Evolutionary conservation across 2,329 filamentous ascomycete genomes (phyloP), one percentile per base, ranked within the genome.

Genomic region (Fusarium penzigii): DNA sequence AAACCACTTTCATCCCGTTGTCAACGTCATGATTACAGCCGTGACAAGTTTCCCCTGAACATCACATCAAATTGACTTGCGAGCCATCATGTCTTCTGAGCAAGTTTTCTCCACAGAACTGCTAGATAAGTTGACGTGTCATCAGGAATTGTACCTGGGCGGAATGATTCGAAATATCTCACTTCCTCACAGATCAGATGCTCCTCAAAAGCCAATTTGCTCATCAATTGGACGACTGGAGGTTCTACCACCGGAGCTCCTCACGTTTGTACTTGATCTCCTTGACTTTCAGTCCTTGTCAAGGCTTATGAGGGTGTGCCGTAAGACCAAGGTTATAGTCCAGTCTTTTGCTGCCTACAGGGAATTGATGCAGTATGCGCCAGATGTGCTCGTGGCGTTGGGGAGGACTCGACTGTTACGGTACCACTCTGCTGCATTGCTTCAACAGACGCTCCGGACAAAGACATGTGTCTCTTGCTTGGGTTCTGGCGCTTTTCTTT

Each of bases 361-460:
- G 70, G 69, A 73, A 25, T 62, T 71, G 38, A 72, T 74, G 36
- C 72, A 75, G 55, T 78, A 68, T 40, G 65, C 62, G 5, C 65
- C 62, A 16, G 20, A 47, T 10, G 39, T 55, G 11, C 40, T 68
- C 29, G 38, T 40, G 1, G 63, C 59, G 0, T 40, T 68, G 20
- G 52, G 45, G 4, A 46, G 51, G 14, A 62, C 60, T 5, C 17
- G 39, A 3, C 48, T 65, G 1, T 29, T 67, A 6, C 25, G 16
- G 7, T 32, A 42, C n/a, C 56, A 66, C 39, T 51, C 60, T 1
- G 56, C 58, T 25, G 32, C 46, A 2, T 20, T 49, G 2, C 54
- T 70, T n/a, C 53, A 46, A 2, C 46, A 47, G 13, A 51, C 53
- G 1, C 56, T 70, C 2, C 51, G 53, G 29, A 58, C 58, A 1